Conservation (phyloP, 371 early-diverging fungal genomes). For the Fennellomyces sp. region DNA sequence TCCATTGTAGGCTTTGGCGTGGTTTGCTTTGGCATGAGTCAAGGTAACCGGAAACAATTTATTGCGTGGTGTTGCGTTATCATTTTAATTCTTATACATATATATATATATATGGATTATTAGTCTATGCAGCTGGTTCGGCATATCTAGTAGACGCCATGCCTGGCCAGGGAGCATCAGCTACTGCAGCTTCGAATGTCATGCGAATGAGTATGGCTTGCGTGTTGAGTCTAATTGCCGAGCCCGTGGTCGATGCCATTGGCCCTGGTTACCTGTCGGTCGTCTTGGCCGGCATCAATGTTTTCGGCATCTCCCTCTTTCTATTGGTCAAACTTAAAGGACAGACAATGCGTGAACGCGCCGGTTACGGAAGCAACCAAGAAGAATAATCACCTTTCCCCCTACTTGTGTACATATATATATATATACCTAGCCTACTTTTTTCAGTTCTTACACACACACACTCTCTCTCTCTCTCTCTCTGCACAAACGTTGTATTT, state of each 20-base stretch:
- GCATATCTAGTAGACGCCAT: slow-evolving; percentile 57
- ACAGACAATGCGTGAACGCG: slow-evolving; percentile 26
- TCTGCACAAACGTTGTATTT: too few relatives aligned
- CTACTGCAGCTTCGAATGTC: slow-evolving; percentile 55
- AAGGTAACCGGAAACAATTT: slow-evolving; percentile 27
- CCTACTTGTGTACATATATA: not conserved
- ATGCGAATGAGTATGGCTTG: slow-evolving; percentile 53
- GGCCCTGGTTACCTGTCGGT: slow-evolving; percentile 39
- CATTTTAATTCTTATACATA: too few relatives aligned
- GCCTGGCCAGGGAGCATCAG: slow-evolving; percentile 56
- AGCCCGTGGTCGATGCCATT: slow-evolving; percentile 24
- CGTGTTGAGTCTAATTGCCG: slow-evolving; percentile 36
- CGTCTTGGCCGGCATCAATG: slow-evolving; percentile 33
- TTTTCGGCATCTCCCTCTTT: slow-evolving; percentile 27
- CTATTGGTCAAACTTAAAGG: slow-evolving; percentile 36
- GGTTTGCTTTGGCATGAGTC: slow-evolving; percentile 63
- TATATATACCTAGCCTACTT: not conserved
- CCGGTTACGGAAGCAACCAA: slow-evolving; percentile 24
- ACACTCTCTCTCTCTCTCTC: not conserved
- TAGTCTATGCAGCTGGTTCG: slow-evolving; percentile 48
- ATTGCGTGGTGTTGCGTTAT: not conserved
- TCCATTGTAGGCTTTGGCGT: slow-evolving; percentile 56
- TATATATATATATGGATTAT: too few relatives aligned
- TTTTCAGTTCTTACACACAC: not conserved
- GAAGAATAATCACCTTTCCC: slow-evolving; percentile 1